A percentile compares a stretch with the other conserved stretches of the same genome.
phyloP scores from a whole-genome alignment of 306 rosid genomes.

The Malus orientalis region DNA sequence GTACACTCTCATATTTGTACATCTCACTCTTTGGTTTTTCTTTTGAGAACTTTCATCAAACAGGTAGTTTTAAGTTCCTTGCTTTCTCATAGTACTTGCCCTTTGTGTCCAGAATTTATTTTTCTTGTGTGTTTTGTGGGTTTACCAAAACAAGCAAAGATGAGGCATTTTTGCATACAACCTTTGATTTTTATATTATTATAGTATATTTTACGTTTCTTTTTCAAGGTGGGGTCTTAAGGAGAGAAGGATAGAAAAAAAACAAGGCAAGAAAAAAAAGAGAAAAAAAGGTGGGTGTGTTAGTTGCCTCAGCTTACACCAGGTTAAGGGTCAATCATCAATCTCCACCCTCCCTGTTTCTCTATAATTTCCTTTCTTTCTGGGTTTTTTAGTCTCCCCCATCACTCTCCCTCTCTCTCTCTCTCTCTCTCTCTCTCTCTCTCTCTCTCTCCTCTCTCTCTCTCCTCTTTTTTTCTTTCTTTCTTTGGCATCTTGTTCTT shows the following conservation, averaged over 20 bases:
- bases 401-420: background rate
- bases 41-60: background rate
- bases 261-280: slow-evolving; percentile 11
- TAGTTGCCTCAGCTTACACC: background rate
- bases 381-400: background rate
- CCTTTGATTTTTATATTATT: background rate
- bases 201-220: background rate
- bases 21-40: background rate
- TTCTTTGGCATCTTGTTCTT: background rate
- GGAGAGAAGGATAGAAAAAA: background rate
- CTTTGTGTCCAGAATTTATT: background rate
- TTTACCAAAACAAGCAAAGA: slow-evolving; percentile 54
- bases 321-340: slow-evolving; percentile 7
- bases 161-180: slow-evolving; percentile 9
- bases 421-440: background rate
- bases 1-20: background rate
- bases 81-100: background rate
- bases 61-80: background rate
- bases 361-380: background rate
- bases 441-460: background rate
- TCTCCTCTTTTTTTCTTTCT: background rate
- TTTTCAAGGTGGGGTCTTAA: slow-evolving; percentile 16
- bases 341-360: background rate
- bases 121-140: background rate
- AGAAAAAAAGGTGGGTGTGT: background rate